phyloP scores from a whole-genome alignment of 129 eudicot species.

The Solidago caesia region DNA sequence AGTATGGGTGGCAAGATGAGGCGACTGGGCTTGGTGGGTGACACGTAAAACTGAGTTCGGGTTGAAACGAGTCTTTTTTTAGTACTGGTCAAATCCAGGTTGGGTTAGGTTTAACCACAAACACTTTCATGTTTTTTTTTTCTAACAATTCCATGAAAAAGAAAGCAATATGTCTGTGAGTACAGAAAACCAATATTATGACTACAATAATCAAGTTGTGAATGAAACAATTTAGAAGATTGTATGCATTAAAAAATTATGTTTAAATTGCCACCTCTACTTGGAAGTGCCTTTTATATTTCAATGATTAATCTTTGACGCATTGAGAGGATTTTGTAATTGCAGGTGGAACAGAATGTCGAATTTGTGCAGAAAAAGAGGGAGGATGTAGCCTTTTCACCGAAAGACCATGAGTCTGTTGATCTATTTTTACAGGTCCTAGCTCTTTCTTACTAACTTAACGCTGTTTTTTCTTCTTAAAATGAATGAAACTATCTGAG shows the following conservation, averaged over 20 bases:
- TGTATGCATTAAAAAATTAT: neutral
- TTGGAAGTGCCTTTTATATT: neutral
- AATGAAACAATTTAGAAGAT: neutral
- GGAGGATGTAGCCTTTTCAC: slow-evolving; percentile 93
- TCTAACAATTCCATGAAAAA: too few relatives aligned
- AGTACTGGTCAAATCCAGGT: too few relatives aligned
- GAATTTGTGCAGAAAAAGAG: slow-evolving; percentile 90
- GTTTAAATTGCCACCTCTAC: neutral
- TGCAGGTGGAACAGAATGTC: slow-evolving; percentile 84
- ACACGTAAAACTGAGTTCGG: too few relatives aligned
- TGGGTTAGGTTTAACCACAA: too few relatives aligned
- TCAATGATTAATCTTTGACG: neutral
- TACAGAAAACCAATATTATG: neutral
- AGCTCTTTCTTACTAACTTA: neutral
- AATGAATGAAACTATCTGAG: slow-evolving; percentile 10
- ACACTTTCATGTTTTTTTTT: too few relatives aligned
- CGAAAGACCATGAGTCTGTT: slow-evolving; percentile 71
- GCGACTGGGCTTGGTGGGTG: too few relatives aligned
- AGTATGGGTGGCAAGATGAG: neutral
- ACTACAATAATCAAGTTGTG: neutral
- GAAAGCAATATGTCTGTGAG: neutral
- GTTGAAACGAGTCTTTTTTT: too few relatives aligned
- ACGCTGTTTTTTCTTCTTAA: slow-evolving; percentile 1
- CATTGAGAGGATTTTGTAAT: neutral
- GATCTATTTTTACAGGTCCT: slow-evolving; percentile 83